phyloP scores from a whole-genome alignment of 2,329 filamentous ascomycete species.

The Ilyonectria sp. region DNA sequence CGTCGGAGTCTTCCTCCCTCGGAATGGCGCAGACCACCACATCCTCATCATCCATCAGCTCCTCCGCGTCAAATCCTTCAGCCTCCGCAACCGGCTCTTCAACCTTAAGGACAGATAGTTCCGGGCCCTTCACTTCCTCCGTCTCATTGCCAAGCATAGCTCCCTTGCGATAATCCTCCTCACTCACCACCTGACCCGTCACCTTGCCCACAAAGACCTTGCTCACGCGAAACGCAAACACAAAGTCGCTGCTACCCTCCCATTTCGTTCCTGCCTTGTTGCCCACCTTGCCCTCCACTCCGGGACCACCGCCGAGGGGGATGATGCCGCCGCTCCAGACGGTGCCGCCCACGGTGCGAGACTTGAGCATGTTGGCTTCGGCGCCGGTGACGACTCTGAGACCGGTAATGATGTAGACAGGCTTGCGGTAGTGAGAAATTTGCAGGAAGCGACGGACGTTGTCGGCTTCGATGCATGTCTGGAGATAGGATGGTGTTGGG shows the following conservation, averaged over 20 bases:
- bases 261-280: constrained; percentile 6
- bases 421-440: constrained; percentile 16
- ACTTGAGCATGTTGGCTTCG: constrained; percentile 10
- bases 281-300: not conserved
- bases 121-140: not conserved
- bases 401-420: constrained; percentile 34
- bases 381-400: constrained; percentile 28
- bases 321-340: constrained; percentile 7
- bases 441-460: constrained; percentile 18
- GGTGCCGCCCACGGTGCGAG: not conserved
- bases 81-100: constrained; percentile 1
- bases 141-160: not conserved
- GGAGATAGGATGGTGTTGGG: constrained; percentile 16
- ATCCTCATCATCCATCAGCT: constrained; percentile 18
- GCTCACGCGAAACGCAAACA: constrained; percentile 30
- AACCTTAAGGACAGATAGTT: not conserved
- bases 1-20: not conserved
- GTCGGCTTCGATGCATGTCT: constrained; percentile 15
- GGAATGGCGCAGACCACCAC: constrained; percentile 7
- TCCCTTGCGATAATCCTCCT: constrained; percentile 18
- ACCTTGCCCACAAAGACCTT: constrained; percentile 16
- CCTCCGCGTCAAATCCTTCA: constrained; percentile 21
- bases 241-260: constrained; percentile 31
- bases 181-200: not conserved
- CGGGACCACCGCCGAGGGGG: not conserved